Evolutionary conservation across 176 grass and related monocot genomes (phyloP).

Genomic region (Thalia dealbata): DNA sequence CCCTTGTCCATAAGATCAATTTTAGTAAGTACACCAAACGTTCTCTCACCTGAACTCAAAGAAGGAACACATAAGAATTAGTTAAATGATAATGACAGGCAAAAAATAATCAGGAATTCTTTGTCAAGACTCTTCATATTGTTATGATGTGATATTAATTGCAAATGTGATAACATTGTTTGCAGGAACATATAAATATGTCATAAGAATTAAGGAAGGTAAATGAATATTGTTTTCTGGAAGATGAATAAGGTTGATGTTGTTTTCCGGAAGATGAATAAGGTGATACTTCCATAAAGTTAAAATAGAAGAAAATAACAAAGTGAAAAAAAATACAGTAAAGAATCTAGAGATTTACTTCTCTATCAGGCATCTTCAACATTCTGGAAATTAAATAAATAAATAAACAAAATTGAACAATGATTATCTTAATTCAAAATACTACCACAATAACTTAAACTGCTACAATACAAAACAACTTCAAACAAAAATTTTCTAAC

Average conservation of each 20-base stretch:
- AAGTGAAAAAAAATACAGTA: too few species aligned
- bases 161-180: neutral
- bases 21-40: constrained; percentile 96
- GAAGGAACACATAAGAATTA: constrained; percentile 4
- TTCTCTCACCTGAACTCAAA: constrained; percentile 71
- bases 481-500: neutral
- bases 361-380: too few species aligned
- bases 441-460: neutral
- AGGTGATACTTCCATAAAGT: neutral
- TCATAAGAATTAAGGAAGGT: neutral
- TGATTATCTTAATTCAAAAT: too few species aligned
- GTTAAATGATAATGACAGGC: neutral
- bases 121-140: neutral
- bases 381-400: too few species aligned
- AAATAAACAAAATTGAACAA: too few species aligned
- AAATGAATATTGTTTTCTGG: neutral
- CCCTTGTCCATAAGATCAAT: constrained; percentile 99
- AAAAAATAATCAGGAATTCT: neutral
- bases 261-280: neutral
- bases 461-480: neutral
- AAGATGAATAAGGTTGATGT: too few species aligned
- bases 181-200: neutral
- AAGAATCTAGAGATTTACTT: too few species aligned
- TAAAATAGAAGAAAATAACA: neutral
- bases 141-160: neutral